Conservation (phyloP, 768 basidiomycete species). For the Vararia minispora region DNA sequence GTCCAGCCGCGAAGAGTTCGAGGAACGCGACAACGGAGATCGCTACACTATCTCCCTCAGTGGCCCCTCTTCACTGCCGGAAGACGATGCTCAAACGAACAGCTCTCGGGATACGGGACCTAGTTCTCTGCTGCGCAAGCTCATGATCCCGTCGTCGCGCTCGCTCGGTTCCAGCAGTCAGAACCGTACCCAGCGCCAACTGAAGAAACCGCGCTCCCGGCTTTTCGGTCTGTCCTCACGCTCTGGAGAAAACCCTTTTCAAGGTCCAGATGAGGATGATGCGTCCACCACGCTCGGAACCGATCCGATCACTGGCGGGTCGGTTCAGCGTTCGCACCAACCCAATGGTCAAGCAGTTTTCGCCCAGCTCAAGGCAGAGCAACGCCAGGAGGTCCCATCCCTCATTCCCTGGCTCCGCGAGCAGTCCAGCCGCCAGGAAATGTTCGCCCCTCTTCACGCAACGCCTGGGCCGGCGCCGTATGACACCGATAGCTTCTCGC, state of each 20-base stretch:
- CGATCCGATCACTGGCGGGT: too few relatives aligned
- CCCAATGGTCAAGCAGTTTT: too few relatives aligned
- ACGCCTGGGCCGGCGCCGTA: conserved; percentile 6
- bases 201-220: conserved; percentile 7
- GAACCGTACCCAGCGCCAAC: not conserved
- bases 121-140: conserved; percentile 21
- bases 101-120: conserved; percentile 52
- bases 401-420: conserved; percentile 7
- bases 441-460: not conserved
- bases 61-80: conserved; percentile 31
- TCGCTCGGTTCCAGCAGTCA: not conserved
- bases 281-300: not conserved
- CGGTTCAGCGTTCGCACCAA: too few relatives aligned
- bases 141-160: conserved; percentile 4
- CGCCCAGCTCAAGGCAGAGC: conserved; percentile 8
- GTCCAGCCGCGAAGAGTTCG: conserved; percentile 66
- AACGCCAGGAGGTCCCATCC: not conserved
- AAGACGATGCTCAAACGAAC: conserved; percentile 68
- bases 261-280: conserved; percentile 1
- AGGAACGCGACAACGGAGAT: conserved; percentile 41
- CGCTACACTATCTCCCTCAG: conserved; percentile 42
- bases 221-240: conserved; percentile 5
- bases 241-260: too few relatives aligned
- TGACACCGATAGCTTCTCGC: conserved; percentile 9
- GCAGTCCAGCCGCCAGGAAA: conserved; percentile 1